These are phyloP conservation scores for Agarophyton chilense DNA, from an alignment of 23 red algal genomes.

Conservation along the genomic window DNA sequence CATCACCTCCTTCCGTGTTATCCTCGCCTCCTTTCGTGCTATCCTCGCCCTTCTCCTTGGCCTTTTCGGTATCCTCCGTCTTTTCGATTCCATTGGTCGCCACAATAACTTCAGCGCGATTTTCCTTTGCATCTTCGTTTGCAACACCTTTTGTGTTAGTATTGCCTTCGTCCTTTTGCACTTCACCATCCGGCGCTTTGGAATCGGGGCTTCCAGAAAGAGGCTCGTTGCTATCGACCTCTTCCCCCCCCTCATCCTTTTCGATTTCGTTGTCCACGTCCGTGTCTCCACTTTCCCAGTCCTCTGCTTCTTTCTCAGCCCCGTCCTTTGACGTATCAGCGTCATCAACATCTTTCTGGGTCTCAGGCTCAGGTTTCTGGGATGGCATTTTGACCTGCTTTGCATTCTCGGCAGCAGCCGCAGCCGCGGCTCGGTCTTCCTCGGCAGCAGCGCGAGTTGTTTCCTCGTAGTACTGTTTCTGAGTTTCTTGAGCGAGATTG, in stretches of 20 bases:
- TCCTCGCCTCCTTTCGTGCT: not conserved
- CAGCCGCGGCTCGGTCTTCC: constrained; percentile 57
- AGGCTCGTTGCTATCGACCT: not conserved
- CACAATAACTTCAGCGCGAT: too few relatives aligned
- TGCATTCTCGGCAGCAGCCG: constrained; percentile 49
- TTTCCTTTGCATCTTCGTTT: not conserved
- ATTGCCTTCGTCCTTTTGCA: not conserved
- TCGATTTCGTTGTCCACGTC: constrained; percentile 4
- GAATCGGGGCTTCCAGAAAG: not conserved
- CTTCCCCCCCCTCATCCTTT: constrained; percentile 10
- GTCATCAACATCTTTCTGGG: not conserved
- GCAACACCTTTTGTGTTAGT: not conserved
- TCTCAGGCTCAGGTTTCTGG: not conserved
- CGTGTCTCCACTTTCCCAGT: not conserved
- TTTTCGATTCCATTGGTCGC: too few relatives aligned
- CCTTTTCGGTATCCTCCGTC: not conserved
- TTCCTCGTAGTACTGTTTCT: constrained; percentile 89
- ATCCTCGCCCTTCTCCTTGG: not conserved
- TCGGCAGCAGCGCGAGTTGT: constrained; percentile 74
- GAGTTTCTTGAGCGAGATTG: constrained; percentile 88
- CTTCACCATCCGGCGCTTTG: not conserved
- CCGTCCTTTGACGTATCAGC: not conserved
- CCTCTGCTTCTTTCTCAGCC: not conserved
- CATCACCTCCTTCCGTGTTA: not conserved
- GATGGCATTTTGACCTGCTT: not conserved